Base-by-base conservation (phyloP, 345 rosid species). In the Physaria fendleri region DNA sequence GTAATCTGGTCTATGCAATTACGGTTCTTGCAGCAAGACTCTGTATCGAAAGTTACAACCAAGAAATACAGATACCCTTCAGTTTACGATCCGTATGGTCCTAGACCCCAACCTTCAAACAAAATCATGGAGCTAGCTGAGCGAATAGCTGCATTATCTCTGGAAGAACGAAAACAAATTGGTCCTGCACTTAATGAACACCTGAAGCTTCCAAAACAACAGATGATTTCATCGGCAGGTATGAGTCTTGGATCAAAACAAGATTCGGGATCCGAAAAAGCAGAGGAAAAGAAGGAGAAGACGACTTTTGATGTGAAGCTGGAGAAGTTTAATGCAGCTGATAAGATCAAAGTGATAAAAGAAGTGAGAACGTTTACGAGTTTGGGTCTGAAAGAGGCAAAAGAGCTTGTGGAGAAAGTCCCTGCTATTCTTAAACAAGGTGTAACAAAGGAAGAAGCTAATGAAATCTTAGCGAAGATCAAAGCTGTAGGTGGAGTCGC, bases 241-340 rank as follows among this genome's bases (percentile, higher is more conserved):
- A 47, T 72, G 57, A 56, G 50, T 20, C 12, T 48, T 2, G 65
- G 76, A 39, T 58, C 35, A 25, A 66, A 62, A 5, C 58, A 59
- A 17, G 76, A 72, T 11, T 38, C 43, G 55, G 76, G 72, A 66
- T 4, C 60, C 0, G 68, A 25, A 28, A 27, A 24, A 32, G 59
- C 18, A 12, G 76, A 60, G 60, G 76, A 66, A 68, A 54, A 58
- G 62, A 71, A 72, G 53, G 76, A 72, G 68, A 72, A 66, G 71
- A 72, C 72, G 7, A 15, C 49, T 23, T 72, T 72, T 11, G 72
- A 72, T 35, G 72, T 72, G 53, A 66, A 66, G 49, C 10, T 72
- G 41, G 76, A 72, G 64, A 72, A 61, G 72, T 72, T 47, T 55
- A 67, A 72, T 24, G 35, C 68, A 5, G 16, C 68, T 27, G 17